Percentiles rank a stretch among this genome's conserved stretches.
Evolutionary conservation across 2,329 filamentous ascomycete species (phyloP).

Genomic region (Ophiostoma australiae): DNA sequence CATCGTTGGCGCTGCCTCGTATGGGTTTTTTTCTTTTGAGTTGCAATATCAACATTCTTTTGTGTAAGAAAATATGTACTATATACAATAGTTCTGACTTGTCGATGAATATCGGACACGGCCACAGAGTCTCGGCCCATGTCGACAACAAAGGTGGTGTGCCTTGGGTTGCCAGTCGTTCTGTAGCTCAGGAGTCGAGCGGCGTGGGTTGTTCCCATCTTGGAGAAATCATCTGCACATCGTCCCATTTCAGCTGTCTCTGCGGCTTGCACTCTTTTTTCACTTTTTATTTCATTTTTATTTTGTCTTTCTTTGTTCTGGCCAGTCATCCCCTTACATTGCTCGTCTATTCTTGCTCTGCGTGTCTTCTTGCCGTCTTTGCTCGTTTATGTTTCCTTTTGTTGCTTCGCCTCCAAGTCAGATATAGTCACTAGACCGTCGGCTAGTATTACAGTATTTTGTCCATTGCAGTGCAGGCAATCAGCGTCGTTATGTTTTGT

Average conservation of each 20-base stretch:
- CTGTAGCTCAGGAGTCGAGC: not conserved
- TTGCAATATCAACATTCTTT: not conserved
- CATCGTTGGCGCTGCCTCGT: not conserved
- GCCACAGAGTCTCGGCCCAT: not conserved
- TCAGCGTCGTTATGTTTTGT: not conserved
- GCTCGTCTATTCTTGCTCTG: not conserved
- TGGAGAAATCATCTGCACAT: not conserved
- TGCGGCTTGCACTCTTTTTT: not conserved
- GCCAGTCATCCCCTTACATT: not conserved
- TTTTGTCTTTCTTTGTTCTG: not conserved
- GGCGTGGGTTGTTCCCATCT: not conserved
- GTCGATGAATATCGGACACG: not conserved
- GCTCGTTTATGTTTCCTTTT: not conserved
- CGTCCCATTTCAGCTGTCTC: not conserved
- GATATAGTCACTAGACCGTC: not conserved
- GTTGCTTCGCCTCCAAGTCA: not conserved
- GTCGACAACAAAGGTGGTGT: not conserved
- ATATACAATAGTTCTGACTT: not conserved
- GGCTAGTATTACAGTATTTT: not conserved
- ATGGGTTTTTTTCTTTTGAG: not conserved
- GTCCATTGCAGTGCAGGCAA: not conserved
- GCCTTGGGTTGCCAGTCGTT: not conserved
- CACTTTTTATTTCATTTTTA: not conserved
- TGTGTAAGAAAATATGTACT: not conserved
- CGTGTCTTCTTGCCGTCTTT: not conserved